A percentile compares a stretch with the other conserved stretches of the same genome.
phyloP scores from a whole-genome alignment of 1,284 basidiomycete species.

The Meripilus lineatus region DNA sequence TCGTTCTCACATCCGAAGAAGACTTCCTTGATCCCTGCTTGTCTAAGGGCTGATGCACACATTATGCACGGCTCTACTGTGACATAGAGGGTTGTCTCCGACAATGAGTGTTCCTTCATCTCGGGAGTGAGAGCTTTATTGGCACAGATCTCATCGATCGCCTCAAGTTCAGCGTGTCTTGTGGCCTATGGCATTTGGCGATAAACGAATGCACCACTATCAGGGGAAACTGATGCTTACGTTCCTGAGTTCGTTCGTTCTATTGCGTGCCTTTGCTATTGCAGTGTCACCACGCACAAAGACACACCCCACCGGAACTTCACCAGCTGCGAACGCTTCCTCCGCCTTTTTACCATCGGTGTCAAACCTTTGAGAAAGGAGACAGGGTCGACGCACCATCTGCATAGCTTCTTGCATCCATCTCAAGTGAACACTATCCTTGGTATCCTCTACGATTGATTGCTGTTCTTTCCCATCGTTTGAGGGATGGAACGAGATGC shows the following conservation, averaged over 20 bases:
- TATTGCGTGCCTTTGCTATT: constrained; percentile 86
- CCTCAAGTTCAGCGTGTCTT: constrained; percentile 96
- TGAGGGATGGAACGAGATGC: too few relatives aligned
- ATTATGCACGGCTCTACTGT: constrained; percentile 99
- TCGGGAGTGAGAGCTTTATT: constrained; percentile 53
- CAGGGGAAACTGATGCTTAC: constrained; percentile 45
- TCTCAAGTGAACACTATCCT: constrained; percentile 11
- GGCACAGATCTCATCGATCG: constrained; percentile 86
- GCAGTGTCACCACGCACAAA: constrained; percentile 78
- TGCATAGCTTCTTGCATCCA: constrained; percentile 23
- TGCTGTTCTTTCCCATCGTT: too few relatives aligned
- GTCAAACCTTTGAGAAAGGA: not conserved
- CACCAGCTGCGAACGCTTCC: constrained; percentile 80
- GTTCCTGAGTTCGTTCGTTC: constrained; percentile 93
- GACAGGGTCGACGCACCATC: constrained; percentile 18
- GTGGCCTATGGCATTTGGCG: constrained; percentile 63
- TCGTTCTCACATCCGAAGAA: constrained; percentile 96
- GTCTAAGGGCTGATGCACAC: constrained; percentile 94
- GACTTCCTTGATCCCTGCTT: constrained; percentile 88
- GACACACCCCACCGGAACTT: constrained; percentile 97
- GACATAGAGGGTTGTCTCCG: constrained; percentile 87
- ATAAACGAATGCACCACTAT: not conserved
- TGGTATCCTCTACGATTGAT: too few relatives aligned
- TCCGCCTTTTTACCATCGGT: constrained; percentile 48
- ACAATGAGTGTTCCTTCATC: constrained; percentile 55